A percentile compares a stretch with the other conserved stretches of the same genome.
These are phyloP conservation scores for Fraxinus latifolia DNA, from an alignment of 305 asterid species.

Conservation along the genomic window DNA sequence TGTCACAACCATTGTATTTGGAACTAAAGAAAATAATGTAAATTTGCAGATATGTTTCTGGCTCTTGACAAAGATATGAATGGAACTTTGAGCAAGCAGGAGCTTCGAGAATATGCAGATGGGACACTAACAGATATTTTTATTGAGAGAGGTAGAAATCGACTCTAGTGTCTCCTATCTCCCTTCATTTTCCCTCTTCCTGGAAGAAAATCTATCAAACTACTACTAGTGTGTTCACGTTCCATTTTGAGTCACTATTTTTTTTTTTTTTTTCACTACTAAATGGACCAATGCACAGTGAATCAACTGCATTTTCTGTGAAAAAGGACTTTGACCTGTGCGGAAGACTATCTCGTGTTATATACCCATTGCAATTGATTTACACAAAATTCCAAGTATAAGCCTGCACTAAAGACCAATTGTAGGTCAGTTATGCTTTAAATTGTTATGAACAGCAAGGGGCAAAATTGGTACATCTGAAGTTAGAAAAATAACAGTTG, in stretches of 20 bases:
- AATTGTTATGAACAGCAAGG: neutral
- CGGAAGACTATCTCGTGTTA: neutral
- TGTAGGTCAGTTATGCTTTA: neutral
- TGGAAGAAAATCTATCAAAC: neutral
- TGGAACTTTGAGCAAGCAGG: conserved; percentile 55
- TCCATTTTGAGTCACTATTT: neutral
- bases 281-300: neutral
- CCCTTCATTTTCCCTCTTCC: neutral
- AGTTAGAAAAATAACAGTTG: neutral
- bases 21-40: neutral
- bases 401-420: neutral
- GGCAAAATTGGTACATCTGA: neutral
- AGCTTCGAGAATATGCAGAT: conserved; percentile 56
- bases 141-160: conserved; percentile 45
- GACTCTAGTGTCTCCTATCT: neutral
- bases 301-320: neutral
- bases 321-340: neutral
- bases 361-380: neutral
- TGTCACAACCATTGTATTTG: neutral
- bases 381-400: neutral
- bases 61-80: conserved; percentile 59
- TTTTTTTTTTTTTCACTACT: neutral
- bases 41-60: conserved; percentile 48
- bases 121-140: conserved; percentile 56
- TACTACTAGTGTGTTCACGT: neutral